Evolutionary conservation across 148 eudicot species (phyloP), one percentile per base, ranked within the genome.

Genomic region (Rhododendron griersonianum): DNA sequence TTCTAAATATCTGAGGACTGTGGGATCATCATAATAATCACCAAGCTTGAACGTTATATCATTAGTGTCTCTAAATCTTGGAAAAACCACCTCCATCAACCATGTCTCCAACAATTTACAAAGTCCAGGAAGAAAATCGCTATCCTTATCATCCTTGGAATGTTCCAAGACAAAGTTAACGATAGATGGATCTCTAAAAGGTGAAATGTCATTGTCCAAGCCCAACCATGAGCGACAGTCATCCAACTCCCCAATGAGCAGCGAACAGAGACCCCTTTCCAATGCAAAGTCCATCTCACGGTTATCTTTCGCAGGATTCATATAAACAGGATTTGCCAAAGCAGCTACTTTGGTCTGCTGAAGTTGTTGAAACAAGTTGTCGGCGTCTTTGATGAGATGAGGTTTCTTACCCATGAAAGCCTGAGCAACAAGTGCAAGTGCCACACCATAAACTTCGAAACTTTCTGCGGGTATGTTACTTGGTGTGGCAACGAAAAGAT

Each of bases 11-110:
- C 94, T 93, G 88, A 98, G 89, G 65, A 98, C 99, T 63, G 86
- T 88, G 55, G 99, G 98, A 87, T 98, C 99, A 90, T 98, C 99
- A 84, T 98, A 98, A 91, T 95, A 98, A 90, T 98, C 99, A 59
- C 98, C 94, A 79, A 98, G 96, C 91, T 89, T 94, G 84, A 95
- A 94, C 35, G 84, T 91, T 75, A 93, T 82, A 81, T 88, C 94
- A 78, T 90, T 89, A 18, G 95, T 94, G 91, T 98, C 99, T 89
- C 99, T 94, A 86, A 98, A 98, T 85, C 95, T 94, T 30, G 96
- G 92, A 86, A 98, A 96, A 81, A 98, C 98, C 84, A 95, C 99
- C 86, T 95, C 98, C 91, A 90, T 93, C 91, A 98, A 90, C 99
- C 99, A 98, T 84, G 99, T 93, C 91, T 98, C 99, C 89, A 98